Base-by-base conservation (phyloP, 768 basidiomycete species). In the Harrya chromipes region DNA sequence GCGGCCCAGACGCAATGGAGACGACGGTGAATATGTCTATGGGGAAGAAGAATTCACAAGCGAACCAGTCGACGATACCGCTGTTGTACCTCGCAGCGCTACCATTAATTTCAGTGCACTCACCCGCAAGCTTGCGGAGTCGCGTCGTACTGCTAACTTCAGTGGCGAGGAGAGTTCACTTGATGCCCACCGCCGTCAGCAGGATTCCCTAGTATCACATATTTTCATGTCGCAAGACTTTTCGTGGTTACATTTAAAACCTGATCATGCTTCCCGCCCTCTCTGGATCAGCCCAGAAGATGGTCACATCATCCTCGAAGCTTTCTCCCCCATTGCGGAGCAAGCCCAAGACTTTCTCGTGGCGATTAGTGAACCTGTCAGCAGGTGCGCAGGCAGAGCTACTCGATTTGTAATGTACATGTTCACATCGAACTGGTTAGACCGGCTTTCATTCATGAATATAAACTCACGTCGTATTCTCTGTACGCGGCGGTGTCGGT, bases 401-500 rank as follows among this genome's bases (percentile, higher is more conserved):
- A 44, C 26, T 49, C 46, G 37, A 36, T 49, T 43, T 53, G 71
- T 74, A 71, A 63, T 52, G 70, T 49, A 50, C 37, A 36, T 17
- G 16, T 56, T 56, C 35, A 64, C 38, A 52, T 35, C 40, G 36
- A 53, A 36, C 42, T 55, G 49, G 35, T 24, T 57, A 95, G 95
- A 76, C 97, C 97, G 45, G 85, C 92, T 41, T 93, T 95, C 72
- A 94, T 98, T 55, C 95, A 99, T 73, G 97, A 98, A 76, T 99
- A 98, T 79, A 93, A 95, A 72, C 83, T 99, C 65, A 98, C 95
- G 49, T 87, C 94, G 39, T 97, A 98, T 70, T 98, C 95, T 16
- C 76, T 99, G 14, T 98, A 99, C 69, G 97, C 97, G 52, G 97
- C 97, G 43, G 95, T 99, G 54, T 97, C 95, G 13, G 97, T 99